These are phyloP conservation scores for Bruguiera sexangula DNA, from an alignment of 345 rosid species.

Conservation along the genomic window DNA sequence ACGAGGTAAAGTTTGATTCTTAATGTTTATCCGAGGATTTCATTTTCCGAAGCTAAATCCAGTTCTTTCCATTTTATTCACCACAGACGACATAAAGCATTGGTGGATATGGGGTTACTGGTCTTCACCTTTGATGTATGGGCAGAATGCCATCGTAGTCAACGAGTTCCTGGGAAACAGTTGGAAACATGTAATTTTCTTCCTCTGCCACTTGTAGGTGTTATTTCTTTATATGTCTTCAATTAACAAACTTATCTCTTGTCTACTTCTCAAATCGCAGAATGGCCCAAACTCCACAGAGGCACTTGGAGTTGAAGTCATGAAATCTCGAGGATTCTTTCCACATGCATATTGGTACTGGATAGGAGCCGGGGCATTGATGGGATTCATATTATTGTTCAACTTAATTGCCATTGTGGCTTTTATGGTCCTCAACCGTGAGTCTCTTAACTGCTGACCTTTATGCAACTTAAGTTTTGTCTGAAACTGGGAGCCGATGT, in stretches of 20 bases:
- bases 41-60: not conserved
- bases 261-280: constrained; percentile 11
- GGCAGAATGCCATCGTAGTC: constrained; percentile 56
- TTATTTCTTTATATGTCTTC: not conserved
- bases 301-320: constrained; percentile 43
- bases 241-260: not conserved
- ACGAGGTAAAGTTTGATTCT: constrained; percentile 36
- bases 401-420: constrained; percentile 40
- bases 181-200: constrained; percentile 43
- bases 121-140: constrained; percentile 80
- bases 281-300: constrained; percentile 25
- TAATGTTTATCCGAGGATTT: not conserved
- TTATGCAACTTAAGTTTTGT: not conserved
- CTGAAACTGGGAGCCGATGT: not conserved
- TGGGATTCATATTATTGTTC: constrained; percentile 35
- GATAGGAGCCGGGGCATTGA: constrained; percentile 56
- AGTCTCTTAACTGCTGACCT: constrained; percentile 12
- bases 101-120: constrained; percentile 96
- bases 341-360: constrained; percentile 61
- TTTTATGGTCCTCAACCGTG: constrained; percentile 54
- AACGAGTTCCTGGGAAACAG: constrained; percentile 77
- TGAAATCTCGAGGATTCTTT: constrained; percentile 48
- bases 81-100: constrained; percentile 58
- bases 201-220: not conserved
- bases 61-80: not conserved